These are phyloP conservation scores for Obba rivulosa DNA, from an alignment of 768 basidiomycete species.

Conservation along the genomic window DNA sequence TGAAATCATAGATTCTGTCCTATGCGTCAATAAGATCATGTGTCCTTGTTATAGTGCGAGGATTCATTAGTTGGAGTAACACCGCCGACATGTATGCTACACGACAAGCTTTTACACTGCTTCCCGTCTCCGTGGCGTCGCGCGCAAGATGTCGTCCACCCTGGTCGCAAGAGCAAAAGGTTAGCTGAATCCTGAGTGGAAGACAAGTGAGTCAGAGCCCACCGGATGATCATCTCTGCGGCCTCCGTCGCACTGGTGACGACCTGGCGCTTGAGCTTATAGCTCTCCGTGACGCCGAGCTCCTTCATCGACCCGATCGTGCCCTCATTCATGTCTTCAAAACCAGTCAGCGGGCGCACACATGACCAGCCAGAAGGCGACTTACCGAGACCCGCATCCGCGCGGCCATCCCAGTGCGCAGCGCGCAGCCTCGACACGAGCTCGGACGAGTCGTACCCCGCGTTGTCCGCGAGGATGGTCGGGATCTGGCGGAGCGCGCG, in stretches of 20 bases:
- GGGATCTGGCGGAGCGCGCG: slow-evolving; percentile 92
- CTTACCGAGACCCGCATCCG: slow-evolving; percentile 85
- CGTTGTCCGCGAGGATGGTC: slow-evolving; percentile 95
- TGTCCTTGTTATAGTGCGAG: not conserved
- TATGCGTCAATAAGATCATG: not conserved
- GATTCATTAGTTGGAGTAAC: not conserved
- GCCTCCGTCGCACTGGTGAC: slow-evolving; percentile 93
- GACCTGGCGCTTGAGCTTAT: slow-evolving; percentile 95
- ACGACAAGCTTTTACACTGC: slow-evolving; percentile 42
- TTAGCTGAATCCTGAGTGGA: too few species aligned
- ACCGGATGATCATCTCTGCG: slow-evolving; percentile 98
- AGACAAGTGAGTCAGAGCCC: too few species aligned
- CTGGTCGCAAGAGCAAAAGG: slow-evolving; percentile 38
- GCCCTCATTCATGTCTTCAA: slow-evolving; percentile 82
- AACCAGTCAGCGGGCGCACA: not conserved
- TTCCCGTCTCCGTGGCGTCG: slow-evolving; percentile 82
- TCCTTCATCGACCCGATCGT: slow-evolving; percentile 81
- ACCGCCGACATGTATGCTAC: not conserved
- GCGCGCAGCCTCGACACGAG: slow-evolving; percentile 86
- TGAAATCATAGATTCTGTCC: too few species aligned
- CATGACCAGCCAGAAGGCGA: not conserved
- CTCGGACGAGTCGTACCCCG: slow-evolving; percentile 96
- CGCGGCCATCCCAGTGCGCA: slow-evolving; percentile 86
- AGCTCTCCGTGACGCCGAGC: slow-evolving; percentile 92
- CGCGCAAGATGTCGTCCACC: slow-evolving; percentile 88